Evolutionary conservation across 2,329 filamentous ascomycete genomes (phyloP).

Genomic region (Dothideomycetidae sp.): DNA sequence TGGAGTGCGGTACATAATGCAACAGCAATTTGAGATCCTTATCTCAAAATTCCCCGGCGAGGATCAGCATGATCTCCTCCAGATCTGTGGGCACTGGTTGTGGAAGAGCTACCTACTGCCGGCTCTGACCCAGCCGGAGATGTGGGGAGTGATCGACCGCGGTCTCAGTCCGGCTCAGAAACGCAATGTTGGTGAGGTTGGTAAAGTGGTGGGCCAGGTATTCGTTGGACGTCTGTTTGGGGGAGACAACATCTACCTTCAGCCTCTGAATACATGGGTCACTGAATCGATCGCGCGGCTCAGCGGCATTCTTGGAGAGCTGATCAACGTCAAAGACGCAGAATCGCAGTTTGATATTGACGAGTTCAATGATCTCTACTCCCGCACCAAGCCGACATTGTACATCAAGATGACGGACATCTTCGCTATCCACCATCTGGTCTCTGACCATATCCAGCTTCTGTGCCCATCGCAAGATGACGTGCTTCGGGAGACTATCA

Average conservation of each 20-base stretch:
- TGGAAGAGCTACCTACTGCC: slow-evolving; percentile 92
- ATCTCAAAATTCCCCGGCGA: slow-evolving; percentile 67
- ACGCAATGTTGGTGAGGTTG: slow-evolving; percentile 77
- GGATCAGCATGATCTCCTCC: slow-evolving; percentile 60
- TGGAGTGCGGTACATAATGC: slow-evolving; percentile 73
- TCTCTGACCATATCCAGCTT: slow-evolving; percentile 61
- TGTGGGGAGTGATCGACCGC: slow-evolving; percentile 83
- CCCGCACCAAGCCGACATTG: slow-evolving; percentile 90
- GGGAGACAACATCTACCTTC: slow-evolving; percentile 86
- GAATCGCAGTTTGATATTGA: slow-evolving; percentile 95
- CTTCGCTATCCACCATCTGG: slow-evolving; percentile 83
- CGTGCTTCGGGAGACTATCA: slow-evolving; percentile 75
- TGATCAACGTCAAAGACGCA: slow-evolving; percentile 73
- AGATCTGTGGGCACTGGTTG: slow-evolving; percentile 77
- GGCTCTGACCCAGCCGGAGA: slow-evolving; percentile 76
- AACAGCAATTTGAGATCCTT: slow-evolving; percentile 71
- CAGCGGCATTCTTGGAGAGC: slow-evolving; percentile 55
- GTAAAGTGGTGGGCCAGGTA: slow-evolving; percentile 81
- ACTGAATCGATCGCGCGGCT: slow-evolving; percentile 71
- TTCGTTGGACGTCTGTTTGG: slow-evolving; percentile 79
- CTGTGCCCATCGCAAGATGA: slow-evolving; percentile 76
- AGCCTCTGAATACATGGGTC: slow-evolving; percentile 86
- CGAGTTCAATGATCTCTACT: slow-evolving; percentile 95
- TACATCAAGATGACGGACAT: slow-evolving; percentile 99
- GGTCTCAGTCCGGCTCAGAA: slow-evolving; percentile 82